Base-by-base conservation (phyloP, 352 stramenopile genomes). In the Phytophthora aleatoria region DNA sequence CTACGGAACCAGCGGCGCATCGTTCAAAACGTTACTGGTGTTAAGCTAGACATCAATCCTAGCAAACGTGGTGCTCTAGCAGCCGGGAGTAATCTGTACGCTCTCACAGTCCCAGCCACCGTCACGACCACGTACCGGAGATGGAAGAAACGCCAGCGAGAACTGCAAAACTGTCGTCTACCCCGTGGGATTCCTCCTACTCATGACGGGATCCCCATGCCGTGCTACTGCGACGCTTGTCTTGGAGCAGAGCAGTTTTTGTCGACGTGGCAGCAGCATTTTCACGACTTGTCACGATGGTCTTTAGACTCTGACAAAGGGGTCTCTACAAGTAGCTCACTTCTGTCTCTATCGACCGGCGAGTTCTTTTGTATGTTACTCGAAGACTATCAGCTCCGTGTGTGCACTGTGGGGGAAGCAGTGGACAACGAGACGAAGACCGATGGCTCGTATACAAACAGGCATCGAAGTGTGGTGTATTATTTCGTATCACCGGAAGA, bases 181-280 rank as follows among this genome's bases (percentile, higher is more conserved):
- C 81, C 79, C 1, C 76, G 50, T 24, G 79, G 79, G 2, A 39
- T 45, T 0, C 77, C 78, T 26, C 78, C 81, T n/a, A 24, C 50
- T 20, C 54, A 61, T 3, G 65, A 85, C 13, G 77, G 77, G 0
- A 64, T 86, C 5, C 75, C 81, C 5, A 74, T 67, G 36, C 57
- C 79, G 7, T 89, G 79, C 35, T 74, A 79, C 31, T 86, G 81
- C 41, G 70, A 90, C n/a, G 56, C 70, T 31, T 90, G 81, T 42
- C 61, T 87, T 10, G 77, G 81, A 6, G 44, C 60, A 0, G 61
- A 76, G 13, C 77, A 90, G 47, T 67, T 86, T 35, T 50, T 86
- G 0, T 54, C 77, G 7, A 85, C 79, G 8, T 90, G 79, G 81
- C 65, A 73, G 16, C 63, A 81, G 13, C 81, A 89, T 67, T 87